These are phyloP conservation scores for Amniculicola lignicola DNA, from an alignment of 495 filamentous ascomycete genomes.

Conservation along the genomic window DNA sequence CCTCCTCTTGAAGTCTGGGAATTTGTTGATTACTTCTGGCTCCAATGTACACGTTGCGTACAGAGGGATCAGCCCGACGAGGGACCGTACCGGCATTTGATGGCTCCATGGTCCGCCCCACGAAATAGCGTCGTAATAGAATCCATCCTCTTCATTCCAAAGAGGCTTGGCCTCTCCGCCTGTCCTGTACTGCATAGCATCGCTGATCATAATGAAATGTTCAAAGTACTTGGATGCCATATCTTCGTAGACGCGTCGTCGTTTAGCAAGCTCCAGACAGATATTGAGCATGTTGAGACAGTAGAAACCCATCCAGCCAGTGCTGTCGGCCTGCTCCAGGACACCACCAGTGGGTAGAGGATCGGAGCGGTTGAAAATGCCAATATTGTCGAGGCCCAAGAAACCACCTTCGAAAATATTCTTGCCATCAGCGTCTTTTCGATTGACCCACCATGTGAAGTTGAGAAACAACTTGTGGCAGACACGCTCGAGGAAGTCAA, in stretches of 20 bases:
- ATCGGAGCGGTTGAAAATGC: slow-evolving; percentile 96
- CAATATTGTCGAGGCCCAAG: slow-evolving; percentile 95
- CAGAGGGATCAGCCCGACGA: slow-evolving; percentile 89
- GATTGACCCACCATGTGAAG: slow-evolving; percentile 99
- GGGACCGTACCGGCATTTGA: slow-evolving; percentile 83
- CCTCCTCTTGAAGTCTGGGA: slow-evolving; percentile 90
- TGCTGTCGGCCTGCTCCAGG: slow-evolving; percentile 93
- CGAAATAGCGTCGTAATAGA: slow-evolving; percentile 98
- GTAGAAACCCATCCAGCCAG: slow-evolving; percentile 98
- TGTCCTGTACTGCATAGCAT: slow-evolving; percentile 89
- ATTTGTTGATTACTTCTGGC: slow-evolving; percentile 85
- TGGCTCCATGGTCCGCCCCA: slow-evolving; percentile 91
- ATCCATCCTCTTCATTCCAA: slow-evolving; percentile 92
- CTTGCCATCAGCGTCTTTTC: slow-evolving; percentile 89
- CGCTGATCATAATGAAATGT: slow-evolving; percentile 95
- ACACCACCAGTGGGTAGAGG: slow-evolving; percentile 89
- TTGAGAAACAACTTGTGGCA: slow-evolving; percentile 95
- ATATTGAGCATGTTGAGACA: slow-evolving; percentile 95
- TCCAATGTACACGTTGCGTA: slow-evolving; percentile 90
- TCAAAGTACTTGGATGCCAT: slow-evolving; percentile 99
- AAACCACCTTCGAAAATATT: slow-evolving; percentile 97
- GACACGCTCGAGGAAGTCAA: slow-evolving; percentile 92
- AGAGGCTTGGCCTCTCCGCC: slow-evolving; percentile 78
- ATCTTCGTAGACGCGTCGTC: slow-evolving; percentile 94
- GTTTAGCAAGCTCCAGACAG: slow-evolving; percentile 87